These are phyloP conservation scores for Sporothrix dimorphospora DNA, from an alignment of 2,329 filamentous ascomycete genomes.

Conservation along the genomic window DNA sequence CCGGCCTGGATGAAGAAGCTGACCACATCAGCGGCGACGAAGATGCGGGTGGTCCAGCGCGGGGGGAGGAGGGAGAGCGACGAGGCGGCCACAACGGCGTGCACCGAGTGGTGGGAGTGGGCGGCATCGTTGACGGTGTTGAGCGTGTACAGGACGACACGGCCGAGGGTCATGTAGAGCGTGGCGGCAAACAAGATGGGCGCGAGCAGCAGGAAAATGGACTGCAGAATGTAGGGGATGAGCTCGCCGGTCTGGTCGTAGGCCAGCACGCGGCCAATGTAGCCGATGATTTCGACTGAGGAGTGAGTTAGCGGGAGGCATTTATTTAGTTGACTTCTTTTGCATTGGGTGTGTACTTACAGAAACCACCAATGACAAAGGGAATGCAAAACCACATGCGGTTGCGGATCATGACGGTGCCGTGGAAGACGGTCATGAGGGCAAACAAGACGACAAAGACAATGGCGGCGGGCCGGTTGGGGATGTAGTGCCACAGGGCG, in stretches of 20 bases:
- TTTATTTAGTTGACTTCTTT: too few relatives aligned
- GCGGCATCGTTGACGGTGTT: constrained; percentile 18
- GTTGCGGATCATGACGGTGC: background rate
- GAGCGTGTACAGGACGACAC: constrained; percentile 46
- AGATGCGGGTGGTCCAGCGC: constrained; percentile 56
- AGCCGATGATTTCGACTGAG: constrained; percentile 28
- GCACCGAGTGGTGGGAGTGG: constrained; percentile 1
- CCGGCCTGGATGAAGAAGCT: constrained; percentile 55
- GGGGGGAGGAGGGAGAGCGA: constrained; percentile 25
- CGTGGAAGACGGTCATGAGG: constrained; percentile 3
- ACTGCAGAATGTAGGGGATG: constrained; percentile 48
- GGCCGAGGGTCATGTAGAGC: constrained; percentile 55
- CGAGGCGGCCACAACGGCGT: background rate
- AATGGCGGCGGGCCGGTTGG: constrained; percentile 3
- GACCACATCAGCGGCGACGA: constrained; percentile 58
- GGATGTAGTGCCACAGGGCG: constrained; percentile 21
- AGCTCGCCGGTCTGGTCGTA: constrained; percentile 40
- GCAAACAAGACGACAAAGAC: constrained; percentile 5
- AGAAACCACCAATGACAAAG: constrained; percentile 30
- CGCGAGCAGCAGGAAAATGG: constrained; percentile 50
- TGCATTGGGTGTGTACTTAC: too few relatives aligned
- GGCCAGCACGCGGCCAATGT: constrained; percentile 34
- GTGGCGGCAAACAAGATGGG: constrained; percentile 54
- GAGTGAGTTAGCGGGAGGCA: background rate
- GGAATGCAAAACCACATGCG: constrained; percentile 30